Evolutionary conservation across 2,329 filamentous ascomycete species (phyloP).

Genomic region (Chrysosporium queenslandicum): DNA sequence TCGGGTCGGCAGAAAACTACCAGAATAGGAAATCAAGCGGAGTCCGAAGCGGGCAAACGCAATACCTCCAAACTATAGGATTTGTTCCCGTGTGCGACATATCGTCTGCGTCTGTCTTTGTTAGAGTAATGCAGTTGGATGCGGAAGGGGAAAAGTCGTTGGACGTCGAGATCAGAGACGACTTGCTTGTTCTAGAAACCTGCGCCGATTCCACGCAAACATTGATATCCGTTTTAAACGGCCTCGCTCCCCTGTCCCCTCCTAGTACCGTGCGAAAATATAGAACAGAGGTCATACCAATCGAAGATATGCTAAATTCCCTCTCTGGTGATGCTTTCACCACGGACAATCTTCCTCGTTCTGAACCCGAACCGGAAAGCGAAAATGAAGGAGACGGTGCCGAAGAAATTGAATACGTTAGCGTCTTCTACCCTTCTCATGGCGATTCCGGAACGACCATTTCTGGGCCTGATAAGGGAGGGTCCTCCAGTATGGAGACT

Average conservation of each 20-base stretch:
- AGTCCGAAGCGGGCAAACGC: slow-evolving; percentile 37
- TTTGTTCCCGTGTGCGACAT: slow-evolving; percentile 83
- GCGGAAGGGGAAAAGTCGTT: slow-evolving; percentile 55
- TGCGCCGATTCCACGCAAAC: slow-evolving; percentile 97
- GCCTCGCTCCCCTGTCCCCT: slow-evolving; percentile 69
- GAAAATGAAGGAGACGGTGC: slow-evolving; percentile 35
- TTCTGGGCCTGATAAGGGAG: slow-evolving; percentile 1
- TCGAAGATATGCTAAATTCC: slow-evolving; percentile 80
- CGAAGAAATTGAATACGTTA: slow-evolving; percentile 42
- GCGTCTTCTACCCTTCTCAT: slow-evolving; percentile 45
- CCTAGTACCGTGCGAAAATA: slow-evolving; percentile 78
- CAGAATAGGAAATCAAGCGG: slow-evolving; percentile 22
- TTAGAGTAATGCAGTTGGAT: slow-evolving; percentile 50
- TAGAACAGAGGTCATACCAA: slow-evolving; percentile 71
- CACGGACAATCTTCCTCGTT: neutral
- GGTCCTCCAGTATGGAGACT: slow-evolving; percentile 16
- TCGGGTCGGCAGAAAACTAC: slow-evolving; percentile 31
- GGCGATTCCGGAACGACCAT: slow-evolving; percentile 25
- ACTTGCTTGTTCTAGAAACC: slow-evolving; percentile 81
- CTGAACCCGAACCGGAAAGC: slow-evolving; percentile 38
- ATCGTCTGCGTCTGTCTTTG: slow-evolving; percentile 62
- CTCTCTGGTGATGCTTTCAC: slow-evolving; percentile 46
- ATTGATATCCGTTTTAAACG: slow-evolving; percentile 66
- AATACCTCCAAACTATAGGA: slow-evolving; percentile 50
- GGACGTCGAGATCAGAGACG: slow-evolving; percentile 72